Base-by-base conservation (phyloP, 2,329 filamentous ascomycete species). In the Botrytis pseudocinerea region DNA sequence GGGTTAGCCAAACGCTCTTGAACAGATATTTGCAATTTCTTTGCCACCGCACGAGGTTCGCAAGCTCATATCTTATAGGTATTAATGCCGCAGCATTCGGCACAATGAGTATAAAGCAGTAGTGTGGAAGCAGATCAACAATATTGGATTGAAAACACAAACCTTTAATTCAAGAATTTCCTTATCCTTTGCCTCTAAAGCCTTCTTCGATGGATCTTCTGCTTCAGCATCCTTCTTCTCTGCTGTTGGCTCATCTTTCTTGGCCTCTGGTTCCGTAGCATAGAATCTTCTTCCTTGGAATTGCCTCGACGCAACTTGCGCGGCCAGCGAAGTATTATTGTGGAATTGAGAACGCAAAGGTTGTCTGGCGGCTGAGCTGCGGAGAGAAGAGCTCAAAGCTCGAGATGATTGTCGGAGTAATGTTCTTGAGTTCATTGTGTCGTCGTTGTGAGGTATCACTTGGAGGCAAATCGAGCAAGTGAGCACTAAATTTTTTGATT, bases 91-190 rank as follows among this genome's bases (percentile, higher is more conserved):
- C 14, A 8, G 42, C 48, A 28, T 35, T n/a, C 14, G 28, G 14
- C 5, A n/a, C 10, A 40, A 42, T 22, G 10, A 4, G 22, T 38
- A 28, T 40, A 6, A 12, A 61, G 60, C n/a, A 65, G 46, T 25
- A 42, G 48, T 42, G 22, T 25, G 16, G 65, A 57, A 42, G n/a
- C 51, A 32, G n/a, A 40, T 32, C 16, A 20, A 42, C 10, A 9
- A 22, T 57, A 46, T 25, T 32, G 4, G n/a, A 40, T n/a, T 14
- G 48, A 66, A 72, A 85, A 63, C 78, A 72, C 86, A 64, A 79
- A 97, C 95, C 91, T 98, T 98, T 83, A 97, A 88, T 66, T 98
- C 94, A 75, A 92, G 81, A 61, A 89, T 86, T 82, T 94, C 92
- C 83, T 88, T 90, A 78, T 91, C 89, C 83, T 92, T 92, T 74